Evolutionary conservation across 139 green algal species (phyloP), one percentile per base, ranked within the genome.

Genomic region (Closterium sp.): DNA sequence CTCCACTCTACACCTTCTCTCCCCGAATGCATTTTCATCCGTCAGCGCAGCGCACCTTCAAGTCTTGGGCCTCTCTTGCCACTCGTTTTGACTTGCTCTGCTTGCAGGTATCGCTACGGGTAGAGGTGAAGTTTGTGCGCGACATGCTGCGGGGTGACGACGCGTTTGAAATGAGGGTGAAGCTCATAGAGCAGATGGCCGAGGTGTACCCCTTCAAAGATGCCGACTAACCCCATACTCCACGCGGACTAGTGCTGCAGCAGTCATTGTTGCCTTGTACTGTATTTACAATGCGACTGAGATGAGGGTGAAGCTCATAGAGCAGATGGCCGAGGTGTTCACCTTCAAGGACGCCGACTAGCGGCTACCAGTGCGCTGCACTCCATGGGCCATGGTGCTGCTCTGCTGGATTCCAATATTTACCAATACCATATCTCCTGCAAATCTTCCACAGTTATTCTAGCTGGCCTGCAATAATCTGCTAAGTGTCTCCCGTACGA

Each of bases 181-280:
- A 64, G 87, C 86, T 94, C 25, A n/a, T 95, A 25, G 91, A 91
- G 83, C 35, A 88, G 33, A 21, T 84, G 84, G 55, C 66, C 4
- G 94, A 95, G 86, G 90, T 90, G 84, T 99, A 98, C 87, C 98
- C 98, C 1, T 99, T 97, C 95, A 98, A 97, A 85, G 97, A 99
- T 84, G 98, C 99, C 91, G 97, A 55, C 36, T 55, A 55, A 6
- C 36, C 4, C 6, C 36, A 6, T 6, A 55, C 36, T 55, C 5
- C 36, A 55, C 36, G n/a, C n/a, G n/a, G n/a, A n/a, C n/a, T n/a
- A n/a, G n/a, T n/a, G n/a, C n/a, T n/a, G n/a, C n/a, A n/a, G n/a
- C n/a, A n/a, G n/a, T n/a, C n/a, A n/a, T n/a, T n/a, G n/a, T n/a
- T n/a, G n/a, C n/a, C n/a, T n/a, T n/a, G n/a, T n/a, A n/a, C n/a